These are phyloP conservation scores for Daldinia bambusicola DNA, from an alignment of 495 filamentous ascomycete genomes.

Conservation along the genomic window DNA sequence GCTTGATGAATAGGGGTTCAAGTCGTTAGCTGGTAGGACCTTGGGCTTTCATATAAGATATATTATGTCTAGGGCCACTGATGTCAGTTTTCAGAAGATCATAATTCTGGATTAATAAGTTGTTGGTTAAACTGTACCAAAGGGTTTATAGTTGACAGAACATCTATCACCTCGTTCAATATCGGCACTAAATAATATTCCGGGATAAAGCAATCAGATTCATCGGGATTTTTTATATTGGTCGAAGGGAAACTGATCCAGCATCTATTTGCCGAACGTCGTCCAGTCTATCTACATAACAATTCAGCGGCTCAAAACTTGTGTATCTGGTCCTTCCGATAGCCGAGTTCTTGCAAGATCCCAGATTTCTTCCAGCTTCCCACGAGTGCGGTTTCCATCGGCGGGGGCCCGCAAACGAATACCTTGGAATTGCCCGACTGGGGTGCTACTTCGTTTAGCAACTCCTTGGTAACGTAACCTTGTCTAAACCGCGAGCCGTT, in stretches of 20 bases:
- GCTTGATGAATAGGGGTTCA: no score
- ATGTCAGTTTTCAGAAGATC: no score
- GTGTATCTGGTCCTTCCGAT: slow-evolving; percentile 63
- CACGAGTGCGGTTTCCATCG: slow-evolving; percentile 68
- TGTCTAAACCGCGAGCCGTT: slow-evolving; percentile 56
- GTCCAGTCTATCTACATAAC: neutral
- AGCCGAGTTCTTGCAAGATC: slow-evolving; percentile 63
- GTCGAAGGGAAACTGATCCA: neutral
- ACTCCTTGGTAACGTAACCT: slow-evolving; percentile 66
- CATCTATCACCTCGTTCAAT: no score
- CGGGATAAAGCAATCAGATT: neutral
- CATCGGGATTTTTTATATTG: neutral
- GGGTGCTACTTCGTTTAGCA: slow-evolving; percentile 62
- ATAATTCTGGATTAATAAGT: no score
- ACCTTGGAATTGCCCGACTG: slow-evolving; percentile 62
- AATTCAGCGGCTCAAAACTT: slow-evolving; percentile 54
- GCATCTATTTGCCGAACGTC: neutral
- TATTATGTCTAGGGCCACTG: no score
- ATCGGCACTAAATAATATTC: neutral
- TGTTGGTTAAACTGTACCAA: no score
- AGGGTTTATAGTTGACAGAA: no score
- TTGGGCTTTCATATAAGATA: no score
- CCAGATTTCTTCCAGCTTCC: slow-evolving; percentile 55
- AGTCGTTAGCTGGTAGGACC: no score
- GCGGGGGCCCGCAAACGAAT: slow-evolving; percentile 73